Base-by-base conservation (phyloP, 116 monocot genomes). In the Papilionanthe hybrid region DNA sequence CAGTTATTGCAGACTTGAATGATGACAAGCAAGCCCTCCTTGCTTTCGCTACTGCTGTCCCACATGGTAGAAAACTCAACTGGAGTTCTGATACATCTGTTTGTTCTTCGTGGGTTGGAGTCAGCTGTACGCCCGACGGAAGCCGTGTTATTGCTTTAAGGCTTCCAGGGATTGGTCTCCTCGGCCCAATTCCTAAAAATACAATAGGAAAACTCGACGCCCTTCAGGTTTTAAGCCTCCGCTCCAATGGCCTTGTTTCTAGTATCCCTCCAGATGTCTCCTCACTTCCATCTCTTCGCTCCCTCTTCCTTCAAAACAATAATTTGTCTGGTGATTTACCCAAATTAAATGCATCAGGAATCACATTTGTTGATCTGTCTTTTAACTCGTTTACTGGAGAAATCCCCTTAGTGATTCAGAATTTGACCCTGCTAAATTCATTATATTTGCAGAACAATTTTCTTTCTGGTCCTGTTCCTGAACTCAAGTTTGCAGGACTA, bases 141-240 rank as follows among this genome's bases (percentile, higher is more conserved):
- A 86, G 81, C 76, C 90, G 85, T 82, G 98, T 98, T 13, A 45
- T 81, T 78, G 79, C 86, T 29, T 81, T 98, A 60, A 91, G 98
- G 6, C 77, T 98, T 42, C 98, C 98, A 2, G 98, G 86, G 0
- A 57, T 91, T 42, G 98, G 93, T 12, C 90, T 98, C 23, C 66
- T 91, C 9, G 98, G 98, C 28, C 79, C 89, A 63, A 90, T 98
- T 66, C 94, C 98, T 66, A 25, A 81, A 20, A 84, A 90, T 72
- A 98, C 87, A 1, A 78, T 98, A 18, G 98, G 98, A 18, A 92
- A 91, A 77, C 95, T 98, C 55, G 95, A 94, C 58, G 90, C 93
- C 15, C 87, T 98, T 27, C 83, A 86, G 78, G 82, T 84, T 22
- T 78, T 98, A 30, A 98, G 98, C 86, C 94, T 98, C 11, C 86